These are phyloP conservation scores for Saccharomycopsis fibuligera DNA, from an alignment of 805 yeast species.

Conservation along the genomic window DNA sequence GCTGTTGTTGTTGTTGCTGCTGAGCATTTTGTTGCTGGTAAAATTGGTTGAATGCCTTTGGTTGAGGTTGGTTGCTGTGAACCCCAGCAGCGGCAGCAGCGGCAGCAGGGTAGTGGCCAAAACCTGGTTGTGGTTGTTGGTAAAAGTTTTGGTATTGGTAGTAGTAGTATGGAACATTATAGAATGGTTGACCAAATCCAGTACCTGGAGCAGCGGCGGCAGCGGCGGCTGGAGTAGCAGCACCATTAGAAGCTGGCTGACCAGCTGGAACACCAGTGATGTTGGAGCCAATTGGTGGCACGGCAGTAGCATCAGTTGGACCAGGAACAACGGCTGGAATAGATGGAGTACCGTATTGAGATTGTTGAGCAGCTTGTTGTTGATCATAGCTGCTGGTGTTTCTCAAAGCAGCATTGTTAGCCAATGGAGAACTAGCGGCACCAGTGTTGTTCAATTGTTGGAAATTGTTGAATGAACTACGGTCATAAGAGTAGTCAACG, in stretches of 20 bases:
- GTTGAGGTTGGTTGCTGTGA: conserved; percentile 22
- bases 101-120: conserved; percentile 13
- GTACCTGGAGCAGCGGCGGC: conserved; percentile 28
- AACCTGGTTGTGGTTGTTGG: conserved; percentile 21
- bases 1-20: conserved; percentile 19
- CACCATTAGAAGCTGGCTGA: conserved; percentile 31
- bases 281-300: conserved; percentile 21
- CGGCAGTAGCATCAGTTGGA: conserved; percentile 18
- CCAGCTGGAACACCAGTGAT: conserved; percentile 27
- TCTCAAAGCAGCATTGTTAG: conserved; percentile 25
- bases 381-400: conserved; percentile 22
- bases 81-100: too few species aligned
- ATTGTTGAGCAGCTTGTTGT: conserved; percentile 22
- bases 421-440: conserved; percentile 27
- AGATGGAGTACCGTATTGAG: conserved; percentile 6
- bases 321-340: conserved; percentile 16
- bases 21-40: neutral
- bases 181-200: conserved; percentile 22
- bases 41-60: conserved; percentile 22
- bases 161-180: conserved; percentile 27
- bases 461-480: conserved; percentile 7
- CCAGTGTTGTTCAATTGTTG: neutral
- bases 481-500: conserved; percentile 33
- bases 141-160: conserved; percentile 23
- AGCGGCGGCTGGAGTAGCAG: conserved; percentile 25